phyloP scores from a whole-genome alignment of 192 early-diverging fungal genomes.

The Rhizophagus clarus region DNA sequence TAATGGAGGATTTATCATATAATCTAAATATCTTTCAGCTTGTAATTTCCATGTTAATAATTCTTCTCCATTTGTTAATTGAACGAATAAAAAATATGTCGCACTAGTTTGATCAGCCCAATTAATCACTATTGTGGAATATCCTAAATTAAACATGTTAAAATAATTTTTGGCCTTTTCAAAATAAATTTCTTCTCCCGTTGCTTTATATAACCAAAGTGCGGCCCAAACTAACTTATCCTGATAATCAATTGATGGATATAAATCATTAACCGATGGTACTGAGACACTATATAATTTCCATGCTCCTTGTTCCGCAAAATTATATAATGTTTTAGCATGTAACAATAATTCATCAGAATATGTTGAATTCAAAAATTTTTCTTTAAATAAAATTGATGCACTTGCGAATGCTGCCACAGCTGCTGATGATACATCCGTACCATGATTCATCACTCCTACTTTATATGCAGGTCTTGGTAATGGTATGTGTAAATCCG shows the following conservation, averaged over 20 bases:
- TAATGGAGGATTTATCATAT: slow-evolving; percentile 21
- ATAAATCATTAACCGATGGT: slow-evolving; percentile 42
- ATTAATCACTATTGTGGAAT: slow-evolving; percentile 39
- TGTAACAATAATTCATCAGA: slow-evolving; percentile 43
- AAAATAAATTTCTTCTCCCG: slow-evolving; percentile 46
- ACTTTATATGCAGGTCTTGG: slow-evolving; percentile 53
- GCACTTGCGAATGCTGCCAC: slow-evolving; percentile 60
- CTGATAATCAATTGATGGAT: slow-evolving; percentile 42
- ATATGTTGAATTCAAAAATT: slow-evolving; percentile 49
- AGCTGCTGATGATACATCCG: slow-evolving; percentile 55
- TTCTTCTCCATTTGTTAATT: slow-evolving; percentile 29
- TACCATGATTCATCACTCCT: slow-evolving; percentile 47
- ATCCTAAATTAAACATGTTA: slow-evolving; percentile 33
- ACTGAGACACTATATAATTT: slow-evolving; percentile 44
- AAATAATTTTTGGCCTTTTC: slow-evolving; percentile 51
- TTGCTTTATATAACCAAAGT: slow-evolving; percentile 59
- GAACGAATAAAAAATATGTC: slow-evolving; percentile 52
- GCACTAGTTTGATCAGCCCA: slow-evolving; percentile 56
- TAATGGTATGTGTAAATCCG: slow-evolving; percentile 49
- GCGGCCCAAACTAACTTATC: slow-evolving; percentile 60
- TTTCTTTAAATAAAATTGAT: slow-evolving; percentile 53
- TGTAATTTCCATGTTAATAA: slow-evolving; percentile 40
- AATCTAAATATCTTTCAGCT: slow-evolving; percentile 44
- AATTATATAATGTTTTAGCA: slow-evolving; percentile 45
- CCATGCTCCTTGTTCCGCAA: slow-evolving; percentile 52